Conservation (phyloP, 164 flowering plant species). For the Stephania yunnanensis region DNA sequence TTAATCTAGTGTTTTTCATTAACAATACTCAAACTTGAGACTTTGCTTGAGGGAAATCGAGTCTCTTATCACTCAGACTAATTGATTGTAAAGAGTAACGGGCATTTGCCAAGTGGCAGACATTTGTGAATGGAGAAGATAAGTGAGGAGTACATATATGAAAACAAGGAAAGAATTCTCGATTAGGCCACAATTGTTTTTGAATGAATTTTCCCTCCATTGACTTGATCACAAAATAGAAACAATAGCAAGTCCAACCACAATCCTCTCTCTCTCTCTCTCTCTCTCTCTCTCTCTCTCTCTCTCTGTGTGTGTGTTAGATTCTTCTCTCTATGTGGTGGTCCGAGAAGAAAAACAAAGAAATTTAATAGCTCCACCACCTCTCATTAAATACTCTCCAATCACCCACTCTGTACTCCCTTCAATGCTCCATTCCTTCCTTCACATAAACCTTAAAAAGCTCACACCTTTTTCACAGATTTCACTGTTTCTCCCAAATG, state of each 20-base stretch:
- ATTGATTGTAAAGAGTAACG: too few species aligned
- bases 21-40: too few species aligned
- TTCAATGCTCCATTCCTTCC: not conserved
- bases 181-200: not conserved
- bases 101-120: not conserved
- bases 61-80: too few species aligned
- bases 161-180: not conserved
- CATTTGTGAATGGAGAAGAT: not conserved
- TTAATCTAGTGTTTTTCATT: too few species aligned
- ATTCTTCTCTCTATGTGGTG: not conserved
- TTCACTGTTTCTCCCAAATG: constrained; percentile 17
- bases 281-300: not conserved
- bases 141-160: too few species aligned
- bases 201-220: not conserved
- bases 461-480: not conserved
- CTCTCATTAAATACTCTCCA: not conserved
- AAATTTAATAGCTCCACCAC: not conserved
- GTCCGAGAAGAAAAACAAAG: not conserved
- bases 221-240: not conserved
- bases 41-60: too few species aligned
- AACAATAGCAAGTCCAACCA: not conserved
- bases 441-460: not conserved
- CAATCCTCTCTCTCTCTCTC: not conserved
- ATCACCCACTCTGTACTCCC: not conserved
- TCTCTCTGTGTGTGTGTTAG: not conserved